Evolutionary conservation across 2,329 filamentous ascomycete species (phyloP), one percentile per base, ranked within the genome.

Genomic region (Colletotrichum karsti): DNA sequence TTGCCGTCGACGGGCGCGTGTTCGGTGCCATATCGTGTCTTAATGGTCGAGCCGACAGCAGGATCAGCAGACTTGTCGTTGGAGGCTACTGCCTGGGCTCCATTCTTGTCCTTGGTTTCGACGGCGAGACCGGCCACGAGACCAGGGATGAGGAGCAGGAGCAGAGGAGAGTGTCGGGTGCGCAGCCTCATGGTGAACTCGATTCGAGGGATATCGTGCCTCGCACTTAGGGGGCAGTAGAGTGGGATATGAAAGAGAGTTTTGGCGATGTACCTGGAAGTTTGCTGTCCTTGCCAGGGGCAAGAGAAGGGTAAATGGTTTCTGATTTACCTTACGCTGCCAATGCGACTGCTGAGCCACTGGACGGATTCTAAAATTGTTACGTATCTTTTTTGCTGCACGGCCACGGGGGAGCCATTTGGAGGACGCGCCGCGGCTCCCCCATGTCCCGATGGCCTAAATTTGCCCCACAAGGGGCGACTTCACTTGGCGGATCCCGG

Each of bases 1-100:
- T 92, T 92, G 50, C 95, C 95, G 77, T 98, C 96, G 20, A 98
- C 91, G 0, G 95, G 95, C 63, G 93, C 93, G 82, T 96, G 91
- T 78, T 94, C 94, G 64, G 83, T 85, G 33, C 84, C 83, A 57
- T 76, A 75, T 59, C 80, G 81, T 42, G 67, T 70, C 69, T 80
- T 82, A 26, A 74, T 71, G 46, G 70, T 70, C 48, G 76, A 73
- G n/a, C 73, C 65, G 13, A 72, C 59, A 10, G 75, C 67, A 9
- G 70, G 55, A 20, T 77, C 75, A 22, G 42, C 18, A 7, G 61
- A 18, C 39, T 68, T 65, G 54, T 74, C 74, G 42, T 71, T 70
- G 42, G 76, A 74, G 58, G 69, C 64, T 15, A 77, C 69, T 4
- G 74, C 68, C 20, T 72, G 72, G 48, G 77, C 72, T 57, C 46